These are phyloP conservation scores for Cadophora malorum DNA, from an alignment of 2,329 filamentous ascomycete species.

Conservation along the genomic window DNA sequence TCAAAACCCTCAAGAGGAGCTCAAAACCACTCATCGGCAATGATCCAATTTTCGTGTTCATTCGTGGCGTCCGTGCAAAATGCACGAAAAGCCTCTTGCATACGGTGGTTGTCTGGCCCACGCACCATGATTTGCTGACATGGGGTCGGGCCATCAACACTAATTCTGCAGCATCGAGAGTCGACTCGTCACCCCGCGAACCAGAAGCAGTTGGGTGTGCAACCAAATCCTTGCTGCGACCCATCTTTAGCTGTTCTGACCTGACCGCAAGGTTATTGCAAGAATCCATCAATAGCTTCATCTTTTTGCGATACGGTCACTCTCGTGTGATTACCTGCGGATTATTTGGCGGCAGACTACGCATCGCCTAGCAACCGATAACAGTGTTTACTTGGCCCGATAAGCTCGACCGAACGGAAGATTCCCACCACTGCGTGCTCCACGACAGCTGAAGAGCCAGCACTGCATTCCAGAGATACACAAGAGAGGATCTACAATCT, in stretches of 20 bases:
- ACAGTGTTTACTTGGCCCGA: conserved; percentile 20
- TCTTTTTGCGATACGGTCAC: neutral
- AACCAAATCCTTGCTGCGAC: conserved; percentile 15
- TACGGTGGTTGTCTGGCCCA: conserved; percentile 9
- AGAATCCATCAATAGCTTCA: conserved; percentile 15
- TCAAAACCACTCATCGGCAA: neutral
- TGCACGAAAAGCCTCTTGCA: neutral
- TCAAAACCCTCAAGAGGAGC: neutral
- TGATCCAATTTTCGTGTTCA: neutral
- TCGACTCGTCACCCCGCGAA: conserved; percentile 21
- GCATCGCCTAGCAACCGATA: conserved; percentile 12
- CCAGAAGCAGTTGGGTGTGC: neutral
- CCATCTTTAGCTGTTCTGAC: neutral
- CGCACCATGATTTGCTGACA: neutral
- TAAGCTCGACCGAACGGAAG: conserved; percentile 3
- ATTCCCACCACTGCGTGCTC: neutral
- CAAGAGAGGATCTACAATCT: conserved; percentile 9
- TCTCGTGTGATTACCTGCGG: neutral
- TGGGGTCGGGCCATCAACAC: conserved; percentile 1
- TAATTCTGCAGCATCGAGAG: conserved; percentile 17
- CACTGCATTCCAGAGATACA: conserved; percentile 19
- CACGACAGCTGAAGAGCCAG: conserved; percentile 12
- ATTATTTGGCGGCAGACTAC: neutral
- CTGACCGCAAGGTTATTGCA: neutral
- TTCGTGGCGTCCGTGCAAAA: conserved; percentile 5